Evolutionary conservation across 192 early-diverging fungal species (phyloP).

Genomic region (Geranomyces michiganensis): DNA sequence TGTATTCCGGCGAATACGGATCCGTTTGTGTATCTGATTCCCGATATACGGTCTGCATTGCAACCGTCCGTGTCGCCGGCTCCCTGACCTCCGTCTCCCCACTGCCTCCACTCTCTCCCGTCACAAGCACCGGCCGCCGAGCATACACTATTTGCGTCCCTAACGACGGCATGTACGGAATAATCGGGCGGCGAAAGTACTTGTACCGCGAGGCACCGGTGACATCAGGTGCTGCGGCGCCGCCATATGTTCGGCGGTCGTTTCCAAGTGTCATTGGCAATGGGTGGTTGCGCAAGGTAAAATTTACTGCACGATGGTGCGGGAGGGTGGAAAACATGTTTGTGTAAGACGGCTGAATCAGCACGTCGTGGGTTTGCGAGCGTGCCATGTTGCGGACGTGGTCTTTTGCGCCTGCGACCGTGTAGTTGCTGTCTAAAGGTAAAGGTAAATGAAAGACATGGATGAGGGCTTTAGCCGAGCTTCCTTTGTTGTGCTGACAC

Average conservation of each 20-base stretch:
- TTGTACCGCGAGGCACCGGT: conserved; percentile 58
- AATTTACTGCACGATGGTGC: conserved; percentile 47
- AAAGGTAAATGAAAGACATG: neutral
- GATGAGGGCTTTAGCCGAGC: neutral
- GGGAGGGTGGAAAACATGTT: conserved; percentile 62
- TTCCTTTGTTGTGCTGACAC: too few relatives aligned
- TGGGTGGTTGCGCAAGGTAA: conserved; percentile 38
- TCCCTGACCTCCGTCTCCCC: conserved; percentile 16
- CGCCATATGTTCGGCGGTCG: conserved; percentile 44
- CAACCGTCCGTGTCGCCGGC: conserved; percentile 47
- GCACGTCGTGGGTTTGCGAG: conserved; percentile 27
- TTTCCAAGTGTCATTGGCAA: conserved; percentile 44
- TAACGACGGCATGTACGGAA: conserved; percentile 59
- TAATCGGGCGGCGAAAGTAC: conserved; percentile 62
- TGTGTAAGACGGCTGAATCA: conserved; percentile 55
- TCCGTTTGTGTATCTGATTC: conserved; percentile 65
- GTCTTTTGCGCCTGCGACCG: too few relatives aligned
- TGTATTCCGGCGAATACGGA: conserved; percentile 66
- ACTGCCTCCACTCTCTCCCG: conserved; percentile 5
- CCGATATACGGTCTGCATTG: conserved; percentile 57
- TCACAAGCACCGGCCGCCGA: conserved; percentile 29
- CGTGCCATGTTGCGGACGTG: neutral
- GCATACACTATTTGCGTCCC: conserved; percentile 61
- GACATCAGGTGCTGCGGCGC: conserved; percentile 39
- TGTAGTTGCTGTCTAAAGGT: neutral